Evolutionary conservation across 192 early-diverging fungal genomes (phyloP), one percentile per base, ranked within the genome.

Genomic region (Rhizophagus prolifer): DNA sequence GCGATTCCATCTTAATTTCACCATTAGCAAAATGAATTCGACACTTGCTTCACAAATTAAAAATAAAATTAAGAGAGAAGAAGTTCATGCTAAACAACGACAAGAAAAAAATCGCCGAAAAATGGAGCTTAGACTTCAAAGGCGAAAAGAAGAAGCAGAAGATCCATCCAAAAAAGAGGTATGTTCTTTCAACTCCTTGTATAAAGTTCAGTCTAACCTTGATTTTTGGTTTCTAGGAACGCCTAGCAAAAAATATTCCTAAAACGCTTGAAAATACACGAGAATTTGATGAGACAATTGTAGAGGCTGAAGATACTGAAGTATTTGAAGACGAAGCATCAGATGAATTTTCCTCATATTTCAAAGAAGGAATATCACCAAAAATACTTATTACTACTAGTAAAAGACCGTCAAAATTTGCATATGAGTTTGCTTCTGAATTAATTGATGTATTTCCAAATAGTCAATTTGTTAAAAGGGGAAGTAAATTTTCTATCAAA

Each of bases 331-430:
- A 94, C 58, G 91, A 93, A 77, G 94, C 93, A 26, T 84, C 91
- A 41, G 95, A 94, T 76, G 96, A 95, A 79, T 89, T 95, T 88
- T 89, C 95, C 2, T 76, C 88, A 78, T 98, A 97, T 83, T 99
- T 98, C 82, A 78, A 71, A 64, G 88, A 87, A 60, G 97, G 96
- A 28, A 77, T 91, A 60, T 79, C 89, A 59, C 95, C 98, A 65
- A 99, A 99, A 85, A 90, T 99, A 47, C 83, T 98, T 21, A 88
- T 99, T 9, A 99, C 98, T 14, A 97, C 98, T 21, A 91, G 87
- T 75, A 91, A 89, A 76, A 76, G 88, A 36, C 84, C 90, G 28
- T 23, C 71, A 28, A 82, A 84, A 78, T 58, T 68, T 25, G 77
- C 89, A 10, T 92, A 96, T 70, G 89, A 94, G 62, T 96, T 99